Evolutionary conservation across 306 rosid species (phyloP).

Genomic region (Ormosia semicastrata): DNA sequence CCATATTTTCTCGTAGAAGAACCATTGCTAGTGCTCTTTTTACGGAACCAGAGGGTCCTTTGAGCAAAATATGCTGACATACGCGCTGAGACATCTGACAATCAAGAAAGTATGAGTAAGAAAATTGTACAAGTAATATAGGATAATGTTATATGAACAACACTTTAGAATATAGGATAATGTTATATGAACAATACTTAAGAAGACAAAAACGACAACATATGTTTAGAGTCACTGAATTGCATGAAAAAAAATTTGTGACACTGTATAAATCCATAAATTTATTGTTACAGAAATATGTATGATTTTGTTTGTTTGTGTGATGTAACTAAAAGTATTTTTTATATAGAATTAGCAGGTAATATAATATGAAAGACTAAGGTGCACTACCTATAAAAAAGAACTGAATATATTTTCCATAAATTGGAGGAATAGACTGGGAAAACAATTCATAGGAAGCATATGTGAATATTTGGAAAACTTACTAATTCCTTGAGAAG

Average conservation of each 20-base stretch:
- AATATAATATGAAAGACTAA: too few relatives aligned
- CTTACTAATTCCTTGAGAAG: constrained; percentile 76
- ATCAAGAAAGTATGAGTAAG: constrained; percentile 15
- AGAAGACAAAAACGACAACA: too few relatives aligned
- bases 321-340: too few relatives aligned
- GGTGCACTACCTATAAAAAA: not conserved
- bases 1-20: constrained; percentile 71
- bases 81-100: constrained; percentile 51
- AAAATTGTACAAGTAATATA: not conserved
- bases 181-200: too few relatives aligned
- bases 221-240: too few relatives aligned
- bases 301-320: too few relatives aligned
- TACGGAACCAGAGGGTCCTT: constrained; percentile 71
- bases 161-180: too few relatives aligned
- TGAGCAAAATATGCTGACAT: constrained; percentile 74
- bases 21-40: constrained; percentile 73
- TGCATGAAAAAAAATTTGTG: too few relatives aligned
- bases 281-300: too few relatives aligned
- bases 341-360: too few relatives aligned
- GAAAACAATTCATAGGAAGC: not conserved
- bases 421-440: constrained; percentile 12
- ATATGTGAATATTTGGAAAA: not conserved
- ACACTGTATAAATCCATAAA: too few relatives aligned
- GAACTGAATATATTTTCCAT: not conserved
- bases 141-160: too few relatives aligned